phyloP scores from a whole-genome alignment of 1,284 basidiomycete species.

The Violaceomyces palustris region DNA sequence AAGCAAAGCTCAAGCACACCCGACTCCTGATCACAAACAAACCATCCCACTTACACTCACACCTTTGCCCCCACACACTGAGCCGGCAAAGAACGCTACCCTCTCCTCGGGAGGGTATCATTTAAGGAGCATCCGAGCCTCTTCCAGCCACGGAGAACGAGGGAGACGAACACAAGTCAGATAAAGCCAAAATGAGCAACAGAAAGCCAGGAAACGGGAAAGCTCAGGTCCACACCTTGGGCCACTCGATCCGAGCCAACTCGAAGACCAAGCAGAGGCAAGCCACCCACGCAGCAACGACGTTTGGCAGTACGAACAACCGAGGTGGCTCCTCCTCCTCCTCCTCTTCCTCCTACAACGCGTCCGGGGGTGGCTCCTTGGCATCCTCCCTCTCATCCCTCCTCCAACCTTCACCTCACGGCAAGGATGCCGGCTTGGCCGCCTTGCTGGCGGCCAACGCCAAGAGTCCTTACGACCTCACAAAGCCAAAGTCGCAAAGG shows the following conservation, averaged over 20 bases:
- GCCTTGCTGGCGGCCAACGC: conserved; percentile 17
- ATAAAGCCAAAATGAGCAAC: neutral
- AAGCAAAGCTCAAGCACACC: no score
- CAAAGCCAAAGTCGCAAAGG: neutral
- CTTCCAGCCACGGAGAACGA: no score
- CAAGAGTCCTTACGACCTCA: conserved; percentile 17
- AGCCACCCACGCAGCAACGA: conserved; percentile 1
- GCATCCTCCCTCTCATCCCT: conserved; percentile 25
- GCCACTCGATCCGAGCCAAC: conserved; percentile 17
- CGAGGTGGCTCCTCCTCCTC: conserved; percentile 4
- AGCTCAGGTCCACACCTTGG: conserved; percentile 12
- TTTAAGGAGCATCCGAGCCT: no score
- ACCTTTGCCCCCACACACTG: no score
- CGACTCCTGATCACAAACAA: no score
- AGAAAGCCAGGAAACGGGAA: conserved; percentile 9
- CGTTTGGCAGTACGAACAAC: conserved; percentile 4
- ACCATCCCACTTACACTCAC: no score
- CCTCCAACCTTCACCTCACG: conserved; percentile 20
- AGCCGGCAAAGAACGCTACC: no score
- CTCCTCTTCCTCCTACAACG: neutral
- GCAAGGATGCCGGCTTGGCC: conserved; percentile 26
- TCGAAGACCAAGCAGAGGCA: conserved; percentile 22
- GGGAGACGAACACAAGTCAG: neutral
- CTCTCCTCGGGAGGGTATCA: no score
- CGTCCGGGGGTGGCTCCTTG: conserved; percentile 10